Percentiles rank a stretch among this genome's conserved stretches.
These are phyloP conservation scores for Solanum aculeatissimum DNA, from an alignment of 305 asterid species.

Conservation along the genomic window DNA sequence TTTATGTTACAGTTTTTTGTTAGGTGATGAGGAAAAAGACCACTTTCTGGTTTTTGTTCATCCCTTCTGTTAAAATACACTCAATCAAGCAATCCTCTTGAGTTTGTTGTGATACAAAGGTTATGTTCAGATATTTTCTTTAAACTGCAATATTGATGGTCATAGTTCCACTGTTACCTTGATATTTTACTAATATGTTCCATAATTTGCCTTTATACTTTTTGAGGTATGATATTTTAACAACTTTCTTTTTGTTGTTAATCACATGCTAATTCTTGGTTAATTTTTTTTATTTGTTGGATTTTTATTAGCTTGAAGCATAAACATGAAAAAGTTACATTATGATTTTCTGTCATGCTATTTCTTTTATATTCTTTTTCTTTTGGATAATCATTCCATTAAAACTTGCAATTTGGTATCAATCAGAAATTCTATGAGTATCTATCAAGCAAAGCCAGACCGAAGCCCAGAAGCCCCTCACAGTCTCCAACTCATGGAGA, in stretches of 20 bases:
- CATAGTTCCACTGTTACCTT: background rate
- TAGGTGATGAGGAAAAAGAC: background rate
- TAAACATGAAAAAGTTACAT: background rate
- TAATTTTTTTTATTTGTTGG: background rate
- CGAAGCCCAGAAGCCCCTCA: conserved; percentile 78
- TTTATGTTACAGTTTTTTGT: background rate
- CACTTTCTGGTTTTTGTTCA: background rate
- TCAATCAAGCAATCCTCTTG: background rate
- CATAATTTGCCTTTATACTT: background rate
- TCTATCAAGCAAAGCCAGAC: conserved; percentile 84
- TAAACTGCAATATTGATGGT: background rate
- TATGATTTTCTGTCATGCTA: background rate
- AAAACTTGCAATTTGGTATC: background rate
- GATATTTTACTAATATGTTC: background rate
- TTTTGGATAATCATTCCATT: background rate
- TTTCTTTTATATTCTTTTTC: background rate
- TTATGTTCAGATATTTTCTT: background rate
- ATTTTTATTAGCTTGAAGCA: background rate
- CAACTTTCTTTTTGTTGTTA: background rate
- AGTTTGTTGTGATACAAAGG: background rate
- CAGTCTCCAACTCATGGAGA: conserved; percentile 55
- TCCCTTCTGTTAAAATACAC: background rate
- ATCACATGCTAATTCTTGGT: background rate
- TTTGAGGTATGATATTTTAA: background rate
- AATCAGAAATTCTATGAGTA: conserved; percentile 72